phyloP scores from a whole-genome alignment of 2,329 filamentous ascomycete genomes.

The Fusarium chuoi region DNA sequence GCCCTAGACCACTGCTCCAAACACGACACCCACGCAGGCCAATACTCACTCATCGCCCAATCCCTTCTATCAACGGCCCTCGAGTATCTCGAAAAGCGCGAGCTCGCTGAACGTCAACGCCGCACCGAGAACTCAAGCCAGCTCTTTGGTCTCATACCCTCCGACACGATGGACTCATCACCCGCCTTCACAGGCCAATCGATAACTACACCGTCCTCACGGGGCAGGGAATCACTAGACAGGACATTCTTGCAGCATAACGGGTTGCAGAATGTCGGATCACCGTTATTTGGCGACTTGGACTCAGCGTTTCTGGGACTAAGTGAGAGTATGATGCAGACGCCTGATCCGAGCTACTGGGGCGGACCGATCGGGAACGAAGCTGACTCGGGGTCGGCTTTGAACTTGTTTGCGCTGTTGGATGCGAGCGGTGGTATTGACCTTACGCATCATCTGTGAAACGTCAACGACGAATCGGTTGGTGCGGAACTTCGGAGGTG shows the following conservation, averaged over 20 bases:
- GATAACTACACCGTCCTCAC: conserved; percentile 16
- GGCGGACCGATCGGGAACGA: conserved; percentile 52
- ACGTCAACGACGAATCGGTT: neutral
- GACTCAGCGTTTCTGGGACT: conserved; percentile 53
- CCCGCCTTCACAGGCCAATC: conserved; percentile 15
- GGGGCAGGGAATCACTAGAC: conserved; percentile 42
- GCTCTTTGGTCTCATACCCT: conserved; percentile 61
- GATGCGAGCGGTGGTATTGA: conserved; percentile 65
- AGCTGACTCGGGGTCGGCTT: conserved; percentile 55
- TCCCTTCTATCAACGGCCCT: conserved; percentile 59
- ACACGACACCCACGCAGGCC: conserved; percentile 60
- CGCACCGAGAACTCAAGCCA: conserved; percentile 63
- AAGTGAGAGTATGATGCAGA: conserved; percentile 52
- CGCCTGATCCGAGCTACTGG: conserved; percentile 55
- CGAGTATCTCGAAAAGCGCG: conserved; percentile 59
- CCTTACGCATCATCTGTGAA: conserved; percentile 54
- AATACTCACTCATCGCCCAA: conserved; percentile 65
- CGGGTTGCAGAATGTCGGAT: conserved; percentile 41
- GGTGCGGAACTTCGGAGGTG: conserved; percentile 20
- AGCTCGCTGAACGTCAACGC: conserved; percentile 57
- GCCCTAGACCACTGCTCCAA: conserved; percentile 61
- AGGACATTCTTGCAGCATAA: conserved; percentile 44
- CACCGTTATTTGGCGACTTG: conserved; percentile 50
- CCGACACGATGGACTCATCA: conserved; percentile 19
- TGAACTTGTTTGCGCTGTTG: conserved; percentile 63